phyloP scores from a whole-genome alignment of 2,329 filamentous ascomycete species.

The Incumbomyces lentus region DNA sequence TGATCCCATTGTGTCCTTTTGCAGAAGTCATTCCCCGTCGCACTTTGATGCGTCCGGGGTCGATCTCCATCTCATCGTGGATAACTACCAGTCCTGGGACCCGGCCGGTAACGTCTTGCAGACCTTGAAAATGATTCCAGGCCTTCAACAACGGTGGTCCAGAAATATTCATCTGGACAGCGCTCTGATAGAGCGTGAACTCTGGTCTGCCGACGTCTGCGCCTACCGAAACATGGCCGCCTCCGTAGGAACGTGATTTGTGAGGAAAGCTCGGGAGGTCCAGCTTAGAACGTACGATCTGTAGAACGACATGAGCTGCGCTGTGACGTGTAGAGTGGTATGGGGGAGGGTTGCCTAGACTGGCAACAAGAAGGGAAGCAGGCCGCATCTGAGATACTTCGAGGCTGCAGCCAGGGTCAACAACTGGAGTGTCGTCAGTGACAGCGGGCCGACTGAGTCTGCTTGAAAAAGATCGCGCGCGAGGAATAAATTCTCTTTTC shows the following conservation, averaged over 20 bases:
- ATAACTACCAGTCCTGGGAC: slow-evolving; percentile 58
- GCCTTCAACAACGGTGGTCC: slow-evolving; percentile 59
- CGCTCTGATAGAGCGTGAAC: slow-evolving; percentile 63
- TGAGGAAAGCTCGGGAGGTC: slow-evolving; percentile 40
- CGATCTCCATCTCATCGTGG: slow-evolving; percentile 77
- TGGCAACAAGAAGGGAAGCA: slow-evolving; percentile 64
- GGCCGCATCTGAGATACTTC: background rate
- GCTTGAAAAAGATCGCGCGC: background rate
- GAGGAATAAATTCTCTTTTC: slow-evolving; percentile 5
- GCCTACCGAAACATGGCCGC: slow-evolving; percentile 43
- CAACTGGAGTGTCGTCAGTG: too few relatives aligned
- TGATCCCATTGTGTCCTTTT: slow-evolving; percentile 65
- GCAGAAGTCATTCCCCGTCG: slow-evolving; percentile 50
- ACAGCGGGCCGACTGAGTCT: too few relatives aligned
- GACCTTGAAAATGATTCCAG: slow-evolving; percentile 45
- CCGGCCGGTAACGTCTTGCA: slow-evolving; percentile 21
- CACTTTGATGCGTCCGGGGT: slow-evolving; percentile 56
- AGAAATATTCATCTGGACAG: slow-evolving; percentile 73
- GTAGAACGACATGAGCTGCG: slow-evolving; percentile 70
- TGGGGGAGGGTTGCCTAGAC: slow-evolving; percentile 70
- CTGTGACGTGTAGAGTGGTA: slow-evolving; percentile 76
- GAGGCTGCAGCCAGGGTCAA: too few relatives aligned
- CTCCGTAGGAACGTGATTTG: slow-evolving; percentile 34
- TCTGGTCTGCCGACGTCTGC: slow-evolving; percentile 36
- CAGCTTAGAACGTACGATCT: slow-evolving; percentile 46